These are phyloP conservation scores for Trichocladium uniseriatum DNA, from an alignment of 495 filamentous ascomycete genomes.

Conservation along the genomic window DNA sequence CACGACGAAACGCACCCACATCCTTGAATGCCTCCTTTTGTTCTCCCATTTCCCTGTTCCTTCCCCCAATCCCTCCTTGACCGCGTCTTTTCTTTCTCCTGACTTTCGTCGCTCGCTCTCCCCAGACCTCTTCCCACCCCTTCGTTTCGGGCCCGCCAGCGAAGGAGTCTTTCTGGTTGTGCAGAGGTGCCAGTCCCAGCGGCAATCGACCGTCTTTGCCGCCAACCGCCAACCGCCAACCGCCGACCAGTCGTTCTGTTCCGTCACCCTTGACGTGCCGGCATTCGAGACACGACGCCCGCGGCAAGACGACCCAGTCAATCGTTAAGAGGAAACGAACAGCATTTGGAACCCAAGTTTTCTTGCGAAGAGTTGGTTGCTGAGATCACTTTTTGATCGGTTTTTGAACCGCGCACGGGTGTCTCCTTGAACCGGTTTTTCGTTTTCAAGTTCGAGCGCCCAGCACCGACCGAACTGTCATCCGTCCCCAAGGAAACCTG, in stretches of 20 bases:
- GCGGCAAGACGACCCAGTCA: slow-evolving; percentile 1
- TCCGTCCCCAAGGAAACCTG: slow-evolving; percentile 28
- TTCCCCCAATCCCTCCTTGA: slow-evolving; percentile 20
- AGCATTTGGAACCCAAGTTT: neutral
- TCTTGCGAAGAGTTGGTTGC: neutral
- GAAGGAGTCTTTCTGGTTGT: slow-evolving; percentile 9
- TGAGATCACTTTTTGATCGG: no score
- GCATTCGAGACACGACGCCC: slow-evolving; percentile 12
- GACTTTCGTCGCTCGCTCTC: slow-evolving; percentile 1
- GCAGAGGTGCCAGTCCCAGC: slow-evolving; percentile 10
- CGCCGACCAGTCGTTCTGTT: slow-evolving; percentile 2
- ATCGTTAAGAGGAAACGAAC: slow-evolving; percentile 6
- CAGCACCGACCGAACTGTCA: slow-evolving; percentile 2
- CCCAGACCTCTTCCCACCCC: slow-evolving; percentile 15
- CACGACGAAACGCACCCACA: slow-evolving; percentile 19
- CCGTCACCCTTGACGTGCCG: slow-evolving; percentile 5
- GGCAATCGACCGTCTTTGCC: neutral
- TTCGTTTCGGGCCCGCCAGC: slow-evolving; percentile 17
- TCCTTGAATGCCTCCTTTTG: slow-evolving; percentile 27
- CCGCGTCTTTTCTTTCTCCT: slow-evolving; percentile 19
- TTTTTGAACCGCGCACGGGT: neutral
- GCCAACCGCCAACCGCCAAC: slow-evolving; percentile 2
- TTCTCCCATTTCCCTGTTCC: slow-evolving; percentile 22
- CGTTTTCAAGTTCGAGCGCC: neutral
- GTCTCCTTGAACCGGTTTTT: slow-evolving; percentile 3